These are phyloP conservation scores for Periconia digitata DNA, from an alignment of 2,329 filamentous ascomycete species.

Conservation along the genomic window DNA sequence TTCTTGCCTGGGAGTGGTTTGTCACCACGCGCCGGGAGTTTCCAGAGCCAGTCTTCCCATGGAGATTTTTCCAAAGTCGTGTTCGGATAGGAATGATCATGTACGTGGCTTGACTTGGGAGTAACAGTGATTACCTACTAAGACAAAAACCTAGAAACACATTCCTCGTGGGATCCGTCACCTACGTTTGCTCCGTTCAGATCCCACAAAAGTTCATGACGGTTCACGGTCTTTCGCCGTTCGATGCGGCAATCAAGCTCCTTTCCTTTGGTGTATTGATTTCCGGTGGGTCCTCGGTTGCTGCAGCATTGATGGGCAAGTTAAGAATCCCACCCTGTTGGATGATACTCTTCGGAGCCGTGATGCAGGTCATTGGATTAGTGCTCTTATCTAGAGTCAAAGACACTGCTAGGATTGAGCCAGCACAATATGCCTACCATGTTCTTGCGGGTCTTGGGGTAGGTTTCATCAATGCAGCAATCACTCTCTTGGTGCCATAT, in stretches of 20 bases:
- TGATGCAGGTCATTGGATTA: slow-evolving; percentile 5
- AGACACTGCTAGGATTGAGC: background rate
- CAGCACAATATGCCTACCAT: slow-evolving; percentile 9
- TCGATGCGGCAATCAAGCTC: slow-evolving; percentile 7
- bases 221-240: slow-evolving; percentile 2
- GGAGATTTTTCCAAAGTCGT: slow-evolving; percentile 6
- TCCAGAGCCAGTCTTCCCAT: slow-evolving; percentile 18
- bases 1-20: slow-evolving; percentile 18
- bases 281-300: slow-evolving; percentile 1
- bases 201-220: slow-evolving; percentile 14
- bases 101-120: slow-evolving; percentile 1
- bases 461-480: slow-evolving; percentile 2
- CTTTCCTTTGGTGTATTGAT: slow-evolving; percentile 7
- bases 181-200: slow-evolving; percentile 8
- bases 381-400: slow-evolving; percentile 4
- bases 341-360: background rate
- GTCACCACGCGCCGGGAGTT: slow-evolving; percentile 5
- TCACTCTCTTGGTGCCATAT: slow-evolving; percentile 3
- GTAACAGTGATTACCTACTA: background rate
- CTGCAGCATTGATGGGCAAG: background rate
- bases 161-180: slow-evolving; percentile 8
- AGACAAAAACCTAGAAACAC: slow-evolving; percentile 2
- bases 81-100: slow-evolving; percentile 7
- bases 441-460: slow-evolving; percentile 10
- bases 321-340: slow-evolving; percentile 2